These are phyloP conservation scores for Claviceps monticola DNA, from an alignment of 2,329 filamentous ascomycete species.

Conservation along the genomic window DNA sequence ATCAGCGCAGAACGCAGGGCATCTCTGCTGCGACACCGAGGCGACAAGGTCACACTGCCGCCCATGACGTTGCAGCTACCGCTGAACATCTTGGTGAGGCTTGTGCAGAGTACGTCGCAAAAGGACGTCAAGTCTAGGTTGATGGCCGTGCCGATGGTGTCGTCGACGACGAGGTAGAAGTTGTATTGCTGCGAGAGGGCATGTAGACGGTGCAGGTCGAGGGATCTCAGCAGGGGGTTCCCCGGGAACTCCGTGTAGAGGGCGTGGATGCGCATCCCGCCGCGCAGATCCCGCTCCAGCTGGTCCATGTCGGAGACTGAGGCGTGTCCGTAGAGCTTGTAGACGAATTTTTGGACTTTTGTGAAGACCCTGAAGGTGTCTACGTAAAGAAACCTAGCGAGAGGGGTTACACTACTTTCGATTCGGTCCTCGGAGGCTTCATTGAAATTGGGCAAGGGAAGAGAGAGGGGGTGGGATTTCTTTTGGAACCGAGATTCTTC, in stretches of 20 bases:
- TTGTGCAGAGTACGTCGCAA: conserved; percentile 36
- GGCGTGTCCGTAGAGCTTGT: conserved; percentile 30
- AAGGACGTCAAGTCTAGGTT: conserved; percentile 31
- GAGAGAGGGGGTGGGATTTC: neutral
- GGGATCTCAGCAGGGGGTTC: conserved; percentile 18
- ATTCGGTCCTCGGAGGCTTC: neutral
- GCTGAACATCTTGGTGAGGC: conserved; percentile 40
- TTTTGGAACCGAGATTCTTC: neutral
- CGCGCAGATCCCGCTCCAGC: conserved; percentile 23
- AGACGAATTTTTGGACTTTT: conserved; percentile 14
- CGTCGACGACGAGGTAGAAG: conserved; percentile 30
- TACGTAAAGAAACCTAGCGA: conserved; percentile 15
- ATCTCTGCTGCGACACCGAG: conserved; percentile 21
- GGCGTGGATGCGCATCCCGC: conserved; percentile 26
- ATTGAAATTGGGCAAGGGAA: neutral
- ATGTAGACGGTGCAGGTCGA: conserved; percentile 15
- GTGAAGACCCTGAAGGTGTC: conserved; percentile 18
- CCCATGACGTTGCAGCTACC: conserved; percentile 41
- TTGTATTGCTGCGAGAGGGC: conserved; percentile 20
- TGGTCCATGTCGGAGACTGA: conserved; percentile 25
- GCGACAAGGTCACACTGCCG: conserved; percentile 31
- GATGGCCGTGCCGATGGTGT: conserved; percentile 30
- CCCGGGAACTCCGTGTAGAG: conserved; percentile 31
- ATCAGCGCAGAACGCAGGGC: conserved; percentile 14
- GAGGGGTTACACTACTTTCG: neutral